Base-by-base conservation (phyloP, 441 rosid species). In the Hura crepitans region DNA sequence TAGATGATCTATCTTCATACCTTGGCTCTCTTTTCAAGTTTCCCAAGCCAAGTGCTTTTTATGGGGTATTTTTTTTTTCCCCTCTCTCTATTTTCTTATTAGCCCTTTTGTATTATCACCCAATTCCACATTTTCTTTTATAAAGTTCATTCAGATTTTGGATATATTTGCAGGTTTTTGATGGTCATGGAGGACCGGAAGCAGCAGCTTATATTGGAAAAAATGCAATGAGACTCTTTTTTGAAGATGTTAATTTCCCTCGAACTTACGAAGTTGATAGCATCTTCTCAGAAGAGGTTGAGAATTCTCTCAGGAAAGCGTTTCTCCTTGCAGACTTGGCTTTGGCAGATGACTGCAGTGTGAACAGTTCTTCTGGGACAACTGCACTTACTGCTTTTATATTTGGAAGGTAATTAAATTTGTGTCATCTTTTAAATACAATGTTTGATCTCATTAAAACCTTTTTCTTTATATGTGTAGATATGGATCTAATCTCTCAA, bases 181-280 rank as follows among this genome's bases (percentile, higher is more conserved):
- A 91, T 68, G 97, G 96, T 62, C 98, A 94, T 60, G 96, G 95
- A 55, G 97, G 98, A 64, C 77, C 83, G 39, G 98, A 91, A 75
- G 97, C 98, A 2, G 96, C 98, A 57, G 78, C 87, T 37, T 91
- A 87, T 78, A 72, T 87, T 23, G 81, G 79, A 76, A 85, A 82
- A 73, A 88, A 88, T 80, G 83, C 86, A 23, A 85, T 86, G 65
- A 86, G 83, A 51, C 86, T 86, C 46, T 83, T 91, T 42, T 79
- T 85, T 51, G 93, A 91, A 85, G 98, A 94, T 76, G 69, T 77
- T 31, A 76, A 85, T 43, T 94, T 94, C 73, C 89, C 93, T 12
- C 76, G 68, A 47, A 71, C 87, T 5, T 79, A 81, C 15, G 85
- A 87, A 57, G 91, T 85, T 62, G 76, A 89, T 71, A 83, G 81